These are phyloP conservation scores for Cladosporium sp. DNA, from an alignment of 2,329 filamentous ascomycete species.

Conservation along the genomic window DNA sequence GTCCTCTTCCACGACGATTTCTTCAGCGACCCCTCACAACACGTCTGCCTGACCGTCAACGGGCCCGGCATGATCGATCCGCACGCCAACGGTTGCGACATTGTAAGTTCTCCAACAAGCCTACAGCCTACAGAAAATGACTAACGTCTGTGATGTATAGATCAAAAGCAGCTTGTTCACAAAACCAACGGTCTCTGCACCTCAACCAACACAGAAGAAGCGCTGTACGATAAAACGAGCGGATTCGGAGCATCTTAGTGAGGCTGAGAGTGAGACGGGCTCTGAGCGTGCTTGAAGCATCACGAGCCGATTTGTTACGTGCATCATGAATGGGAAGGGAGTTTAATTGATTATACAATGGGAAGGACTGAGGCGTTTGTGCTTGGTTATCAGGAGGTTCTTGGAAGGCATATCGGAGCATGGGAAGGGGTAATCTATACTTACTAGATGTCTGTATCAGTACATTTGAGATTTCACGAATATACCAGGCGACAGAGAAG, in stretches of 20 bases:
- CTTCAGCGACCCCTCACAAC: constrained; percentile 18
- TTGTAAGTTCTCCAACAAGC: background rate
- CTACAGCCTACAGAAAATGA: background rate
- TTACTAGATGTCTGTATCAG: too few relatives aligned
- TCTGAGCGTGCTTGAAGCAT: background rate
- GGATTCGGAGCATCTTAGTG: constrained; percentile 1
- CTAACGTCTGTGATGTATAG: background rate
- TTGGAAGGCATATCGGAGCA: too few relatives aligned
- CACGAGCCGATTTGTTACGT: too few relatives aligned
- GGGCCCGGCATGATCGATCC: constrained; percentile 6
- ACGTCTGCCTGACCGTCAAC: constrained; percentile 4
- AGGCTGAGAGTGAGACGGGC: constrained; percentile 2
- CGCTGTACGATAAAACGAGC: background rate
- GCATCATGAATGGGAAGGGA: too few relatives aligned
- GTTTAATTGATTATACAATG: too few relatives aligned
- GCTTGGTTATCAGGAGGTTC: too few relatives aligned
- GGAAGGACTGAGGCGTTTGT: too few relatives aligned
- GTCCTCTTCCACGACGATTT: constrained; percentile 19
- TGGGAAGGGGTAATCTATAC: too few relatives aligned
- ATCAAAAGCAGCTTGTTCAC: background rate
- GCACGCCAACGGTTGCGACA: background rate
- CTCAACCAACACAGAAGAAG: background rate
- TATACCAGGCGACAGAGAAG: too few relatives aligned
- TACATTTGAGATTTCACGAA: too few relatives aligned
- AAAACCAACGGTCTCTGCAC: background rate